These are phyloP conservation scores for Knoxia roxburghii DNA, from an alignment of 257 asterid species.

Conservation along the genomic window DNA sequence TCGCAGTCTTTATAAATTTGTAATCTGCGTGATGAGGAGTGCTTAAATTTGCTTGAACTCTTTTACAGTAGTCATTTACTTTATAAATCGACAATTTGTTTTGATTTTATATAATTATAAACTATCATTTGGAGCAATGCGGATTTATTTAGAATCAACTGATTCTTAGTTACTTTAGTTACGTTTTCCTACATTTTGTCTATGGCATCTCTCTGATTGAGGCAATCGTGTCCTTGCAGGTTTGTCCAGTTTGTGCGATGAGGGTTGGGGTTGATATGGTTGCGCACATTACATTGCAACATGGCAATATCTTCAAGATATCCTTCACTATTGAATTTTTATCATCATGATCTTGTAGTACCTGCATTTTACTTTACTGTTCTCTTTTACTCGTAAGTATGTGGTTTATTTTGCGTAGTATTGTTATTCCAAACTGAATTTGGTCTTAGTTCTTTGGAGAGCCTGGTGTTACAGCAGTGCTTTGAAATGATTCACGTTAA, in stretches of 20 bases:
- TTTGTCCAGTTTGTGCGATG: conserved; percentile 84
- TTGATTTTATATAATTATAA: background rate
- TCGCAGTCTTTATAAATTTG: background rate
- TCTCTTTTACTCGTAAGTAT: background rate
- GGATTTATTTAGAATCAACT: background rate
- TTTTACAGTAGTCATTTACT: too few species aligned
- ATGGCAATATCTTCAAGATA: conserved; percentile 79
- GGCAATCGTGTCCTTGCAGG: conserved; percentile 43
- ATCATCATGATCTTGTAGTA: background rate
- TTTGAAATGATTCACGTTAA: background rate
- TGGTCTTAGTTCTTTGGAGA: background rate
- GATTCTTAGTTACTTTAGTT: background rate
- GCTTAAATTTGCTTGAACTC: too few species aligned
- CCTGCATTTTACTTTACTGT: background rate
- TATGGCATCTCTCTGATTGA: conserved; percentile 1
- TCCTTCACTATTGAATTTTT: conserved; percentile 39
- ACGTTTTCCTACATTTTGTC: background rate
- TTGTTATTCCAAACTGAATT: background rate
- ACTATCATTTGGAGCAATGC: background rate
- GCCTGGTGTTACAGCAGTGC: background rate
- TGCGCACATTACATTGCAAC: conserved; percentile 88
- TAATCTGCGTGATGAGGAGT: background rate
- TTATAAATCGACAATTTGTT: background rate
- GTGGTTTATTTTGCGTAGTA: background rate
- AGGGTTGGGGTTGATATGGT: conserved; percentile 98